Evolutionary conservation across 306 rosid species (phyloP), one percentile per base, ranked within the genome.

Genomic region (Rosa lucieae): DNA sequence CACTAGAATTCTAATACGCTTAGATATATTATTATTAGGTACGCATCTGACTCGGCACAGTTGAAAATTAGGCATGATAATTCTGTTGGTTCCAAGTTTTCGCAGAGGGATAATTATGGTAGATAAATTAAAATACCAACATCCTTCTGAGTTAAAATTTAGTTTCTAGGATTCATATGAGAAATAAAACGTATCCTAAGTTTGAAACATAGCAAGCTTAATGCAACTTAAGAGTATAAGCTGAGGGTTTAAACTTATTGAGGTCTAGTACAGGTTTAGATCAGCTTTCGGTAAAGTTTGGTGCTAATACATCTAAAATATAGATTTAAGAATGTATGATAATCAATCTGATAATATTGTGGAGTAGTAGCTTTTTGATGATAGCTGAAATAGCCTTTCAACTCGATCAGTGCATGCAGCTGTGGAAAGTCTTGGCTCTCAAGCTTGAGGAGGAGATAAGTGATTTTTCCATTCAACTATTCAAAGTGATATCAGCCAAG

Each of bases 341-440:
- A 70, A 53, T 11, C n/a, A 46, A 17, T 42, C 17, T 61, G 49
- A 9, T 48, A 15, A 44, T 5, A 44, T 53, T 70, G 35, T 17
- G 55, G 44, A 35, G 43, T 5, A 65, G 69, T 65, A 37, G 40
- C 26, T 61, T 77, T 80, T 68, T 56, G 75, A n/a, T 78, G 85
- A 84, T 81, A 85, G 83, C 67, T 81, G 80, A 70, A 66, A 61
- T 70, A 35, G 85, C 78, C 74, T 81, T 70, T 85, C 88, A 81
- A 72, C 29, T 40, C 8, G 72, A 67, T 15, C 69, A 51, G 65
- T 52, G 84, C 74, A 35, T 14, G 23, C 35, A 63, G 73, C 68
- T 55, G 81, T 76, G 78, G 58, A 75, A 42, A 79, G 59, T 18
- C 37, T 32, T 32, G 37, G 37, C 68, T 74, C 49, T 78, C 20